These are phyloP conservation scores for Xylaria hypoxylon DNA, from an alignment of 2,329 filamentous ascomycete genomes.

Conservation along the genomic window DNA sequence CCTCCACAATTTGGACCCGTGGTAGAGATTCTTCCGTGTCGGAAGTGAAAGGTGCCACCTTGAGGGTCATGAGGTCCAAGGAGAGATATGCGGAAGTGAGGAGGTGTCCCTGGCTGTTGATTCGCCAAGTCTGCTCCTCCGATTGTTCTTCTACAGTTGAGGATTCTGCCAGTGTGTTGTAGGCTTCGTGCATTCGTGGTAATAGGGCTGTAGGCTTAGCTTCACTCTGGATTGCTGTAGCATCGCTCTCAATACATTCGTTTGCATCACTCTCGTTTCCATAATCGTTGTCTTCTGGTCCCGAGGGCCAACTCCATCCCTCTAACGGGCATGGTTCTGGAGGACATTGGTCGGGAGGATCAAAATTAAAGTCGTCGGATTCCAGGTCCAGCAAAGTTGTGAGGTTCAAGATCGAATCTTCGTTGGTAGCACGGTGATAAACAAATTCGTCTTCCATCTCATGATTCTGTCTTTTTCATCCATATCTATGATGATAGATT, in stretches of 20 bases:
- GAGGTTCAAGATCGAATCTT: not conserved
- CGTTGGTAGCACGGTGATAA: not conserved
- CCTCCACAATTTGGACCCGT: not conserved
- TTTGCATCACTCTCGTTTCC: not conserved
- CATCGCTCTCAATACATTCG: not conserved
- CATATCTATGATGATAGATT: too few species aligned
- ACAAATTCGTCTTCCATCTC: not conserved
- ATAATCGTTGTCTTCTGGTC: not conserved
- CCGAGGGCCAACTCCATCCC: not conserved
- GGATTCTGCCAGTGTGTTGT: not conserved
- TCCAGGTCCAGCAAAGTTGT: not conserved
- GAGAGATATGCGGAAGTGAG: not conserved
- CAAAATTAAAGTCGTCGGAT: not conserved
- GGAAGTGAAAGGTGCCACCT: not conserved
- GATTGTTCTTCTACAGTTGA: not conserved
- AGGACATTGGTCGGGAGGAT: not conserved
- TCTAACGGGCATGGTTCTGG: not conserved
- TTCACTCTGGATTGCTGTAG: not conserved
- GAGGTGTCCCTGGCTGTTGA: conserved; percentile 4
- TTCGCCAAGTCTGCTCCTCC: not conserved
- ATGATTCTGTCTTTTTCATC: not conserved
- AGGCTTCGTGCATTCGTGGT: not conserved
- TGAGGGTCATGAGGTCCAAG: not conserved
- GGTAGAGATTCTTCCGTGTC: not conserved
- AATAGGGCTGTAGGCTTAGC: not conserved